Evolutionary conservation across 768 basidiomycete species (phyloP).

Genomic region (Royoungia palumana): DNA sequence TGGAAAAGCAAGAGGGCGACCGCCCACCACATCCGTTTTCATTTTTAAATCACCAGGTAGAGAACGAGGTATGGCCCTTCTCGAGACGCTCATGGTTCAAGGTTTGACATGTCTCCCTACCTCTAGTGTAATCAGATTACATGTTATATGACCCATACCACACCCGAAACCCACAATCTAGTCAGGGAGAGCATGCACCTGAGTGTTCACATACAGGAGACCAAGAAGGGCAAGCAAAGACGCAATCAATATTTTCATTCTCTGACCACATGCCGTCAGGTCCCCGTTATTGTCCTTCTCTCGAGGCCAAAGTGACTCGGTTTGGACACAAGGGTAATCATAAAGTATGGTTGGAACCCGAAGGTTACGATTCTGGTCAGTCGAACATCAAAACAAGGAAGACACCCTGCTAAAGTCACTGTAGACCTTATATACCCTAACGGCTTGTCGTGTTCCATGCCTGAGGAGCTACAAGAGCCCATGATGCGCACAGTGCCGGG

Average conservation of each 20-base stretch:
- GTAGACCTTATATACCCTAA: slow-evolving; percentile 87
- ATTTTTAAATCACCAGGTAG: slow-evolving; percentile 62
- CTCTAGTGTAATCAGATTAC: slow-evolving; percentile 67
- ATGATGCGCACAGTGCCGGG: slow-evolving; percentile 86
- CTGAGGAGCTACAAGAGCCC: slow-evolving; percentile 77
- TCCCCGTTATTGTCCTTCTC: slow-evolving; percentile 87
- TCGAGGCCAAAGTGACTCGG: slow-evolving; percentile 82
- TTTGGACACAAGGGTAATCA: slow-evolving; percentile 72
- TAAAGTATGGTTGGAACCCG: slow-evolving; percentile 86
- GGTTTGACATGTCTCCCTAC: neutral
- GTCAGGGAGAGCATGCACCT: slow-evolving; percentile 71
- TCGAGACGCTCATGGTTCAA: neutral
- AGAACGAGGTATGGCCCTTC: slow-evolving; percentile 57
- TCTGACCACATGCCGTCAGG: slow-evolving; percentile 40
- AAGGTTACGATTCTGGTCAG: slow-evolving; percentile 84
- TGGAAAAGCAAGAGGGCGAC: slow-evolving; percentile 70
- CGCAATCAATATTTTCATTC: neutral
- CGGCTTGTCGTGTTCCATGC: slow-evolving; percentile 83
- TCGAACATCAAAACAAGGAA: neutral
- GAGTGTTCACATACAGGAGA: slow-evolving; percentile 85
- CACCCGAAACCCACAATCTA: slow-evolving; percentile 67
- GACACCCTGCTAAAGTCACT: neutral
- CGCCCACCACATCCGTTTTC: slow-evolving; percentile 67
- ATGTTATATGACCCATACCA: slow-evolving; percentile 75
- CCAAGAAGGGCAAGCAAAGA: slow-evolving; percentile 64